A percentile compares a stretch with the other conserved stretches of the same genome.
These are phyloP conservation scores for Zygosaccharomyces pseudorouxii DNA, from an alignment of 805 yeast species.

Conservation along the genomic window DNA sequence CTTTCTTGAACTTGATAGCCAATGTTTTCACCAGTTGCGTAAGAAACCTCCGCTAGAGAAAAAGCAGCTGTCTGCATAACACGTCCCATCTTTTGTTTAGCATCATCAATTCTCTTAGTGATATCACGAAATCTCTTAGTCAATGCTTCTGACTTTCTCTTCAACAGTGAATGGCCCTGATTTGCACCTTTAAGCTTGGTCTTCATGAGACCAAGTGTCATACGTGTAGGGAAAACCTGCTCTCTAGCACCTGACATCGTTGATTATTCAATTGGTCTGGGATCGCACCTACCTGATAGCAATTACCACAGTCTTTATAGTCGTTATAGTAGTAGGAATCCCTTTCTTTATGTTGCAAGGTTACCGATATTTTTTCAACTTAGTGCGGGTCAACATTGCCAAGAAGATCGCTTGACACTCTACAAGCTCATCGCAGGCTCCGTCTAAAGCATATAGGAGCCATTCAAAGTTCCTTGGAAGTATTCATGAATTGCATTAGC, in stretches of 20 bases:
- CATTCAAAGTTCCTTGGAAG: background rate
- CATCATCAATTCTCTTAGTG: constrained; percentile 87
- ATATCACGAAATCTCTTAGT: constrained; percentile 96
- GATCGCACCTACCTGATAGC: background rate
- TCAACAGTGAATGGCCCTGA: constrained; percentile 88
- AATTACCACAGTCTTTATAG: background rate
- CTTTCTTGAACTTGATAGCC: constrained; percentile 94
- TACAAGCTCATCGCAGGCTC: constrained; percentile 2
- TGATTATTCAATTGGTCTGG: background rate
- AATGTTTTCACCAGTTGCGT: constrained; percentile 95
- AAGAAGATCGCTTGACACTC: background rate
- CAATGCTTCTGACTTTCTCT: constrained; percentile 94
- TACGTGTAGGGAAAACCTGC: constrained; percentile 95
- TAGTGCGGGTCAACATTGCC: constrained; percentile 3
- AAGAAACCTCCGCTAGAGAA: constrained; percentile 93
- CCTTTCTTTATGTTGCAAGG: constrained; percentile 5
- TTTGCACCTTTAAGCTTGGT: constrained; percentile 94
- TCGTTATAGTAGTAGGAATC: background rate
- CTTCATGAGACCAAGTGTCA: constrained; percentile 95
- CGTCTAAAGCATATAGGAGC: background rate
- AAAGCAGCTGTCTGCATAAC: constrained; percentile 98
- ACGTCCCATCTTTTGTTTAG: constrained; percentile 95
- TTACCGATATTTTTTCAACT: background rate
- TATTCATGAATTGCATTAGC: constrained; percentile 12
- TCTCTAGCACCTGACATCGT: constrained; percentile 54